phyloP scores from a whole-genome alignment of 1,284 basidiomycete genomes.

The Apiotrichum veenhuisii region DNA sequence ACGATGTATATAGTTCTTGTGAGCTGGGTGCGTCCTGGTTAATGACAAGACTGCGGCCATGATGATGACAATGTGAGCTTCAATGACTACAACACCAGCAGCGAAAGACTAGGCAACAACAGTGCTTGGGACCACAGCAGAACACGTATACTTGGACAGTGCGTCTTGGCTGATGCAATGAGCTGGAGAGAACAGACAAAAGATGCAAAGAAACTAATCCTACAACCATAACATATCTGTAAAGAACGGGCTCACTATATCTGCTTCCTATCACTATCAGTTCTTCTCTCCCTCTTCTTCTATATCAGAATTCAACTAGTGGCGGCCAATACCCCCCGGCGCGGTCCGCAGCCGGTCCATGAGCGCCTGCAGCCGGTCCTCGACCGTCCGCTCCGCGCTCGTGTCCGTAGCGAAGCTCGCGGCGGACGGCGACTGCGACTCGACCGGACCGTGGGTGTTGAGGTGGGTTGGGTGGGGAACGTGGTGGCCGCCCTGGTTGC shows the following conservation, averaged over 20 bases:
- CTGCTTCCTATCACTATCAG: not conserved
- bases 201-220: conserved; percentile 1
- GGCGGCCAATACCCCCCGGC: conserved; percentile 15
- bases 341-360: conserved; percentile 36
- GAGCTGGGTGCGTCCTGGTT: too few relatives aligned
- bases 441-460: not conserved
- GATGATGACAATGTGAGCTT: too few relatives aligned
- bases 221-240: not conserved
- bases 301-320: not conserved
- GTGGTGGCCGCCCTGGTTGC: not conserved
- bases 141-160: too few relatives aligned
- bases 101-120: too few relatives aligned
- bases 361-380: conserved; percentile 44
- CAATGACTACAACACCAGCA: too few relatives aligned
- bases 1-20: too few relatives aligned
- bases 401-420: conserved; percentile 27
- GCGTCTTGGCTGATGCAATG: too few relatives aligned
- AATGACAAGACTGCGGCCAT: too few relatives aligned
- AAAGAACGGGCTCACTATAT: not conserved
- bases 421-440: conserved; percentile 22
- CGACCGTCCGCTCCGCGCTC: conserved; percentile 25
- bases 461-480: not conserved
- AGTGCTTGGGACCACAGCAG: too few relatives aligned
- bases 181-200: too few relatives aligned
- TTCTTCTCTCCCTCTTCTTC: not conserved